Evolutionary conservation across 2,329 filamentous ascomycete genomes (phyloP), one percentile per base, ranked within the genome.

Genomic region (Fusarium poae): DNA sequence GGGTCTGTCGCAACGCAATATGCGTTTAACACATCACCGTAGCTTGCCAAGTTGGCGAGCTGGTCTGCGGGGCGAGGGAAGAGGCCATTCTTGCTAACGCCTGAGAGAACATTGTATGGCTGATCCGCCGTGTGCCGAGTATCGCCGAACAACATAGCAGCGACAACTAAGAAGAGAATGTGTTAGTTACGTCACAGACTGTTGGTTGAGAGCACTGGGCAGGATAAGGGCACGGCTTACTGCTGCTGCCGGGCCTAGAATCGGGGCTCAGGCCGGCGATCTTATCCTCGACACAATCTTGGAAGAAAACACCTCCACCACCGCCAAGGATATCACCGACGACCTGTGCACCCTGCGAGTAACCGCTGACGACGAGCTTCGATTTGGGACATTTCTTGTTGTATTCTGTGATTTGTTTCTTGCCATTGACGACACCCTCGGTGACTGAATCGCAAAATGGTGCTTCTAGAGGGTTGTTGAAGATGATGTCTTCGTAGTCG

Each of bases 291-390:
- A 62, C 57, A 23, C 59, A 62, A 27, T 30, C 42, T 32, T 62
- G 13, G 48, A 62, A 62, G 57, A 62, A 62, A 2, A 62, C 57
- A 39, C 59, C 59, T 20, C 59, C 59, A 18, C 57, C 59, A n/a
- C 59, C 59, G 30, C 59, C 59, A 35, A 62, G 59, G 21, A 62
- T 62, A 12, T 62, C 57, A 9, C 59, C 59, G 7, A 62, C 59
- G 23, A 62, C 59, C 2, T 62, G 59, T 11, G 5, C 59, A 11
- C 59, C 59, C 12, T 62, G 59, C 2, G 59, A 62, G 16, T 62
- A 62, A 6, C 59, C 59, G 48, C 59, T 62, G 13, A 62, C 59
- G 3, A 62, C 57, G 34, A 62, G 59, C 20, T 55, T 56, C 3
- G 59, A 62, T 13, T 62, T 13, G 16, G 59, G 59, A 9, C 59